A percentile compares a stretch with the other conserved stretches of the same genome.
These are phyloP conservation scores for Lodderomyces elongisporus DNA, from an alignment of 1,139 yeast genomes.

Conservation along the genomic window DNA sequence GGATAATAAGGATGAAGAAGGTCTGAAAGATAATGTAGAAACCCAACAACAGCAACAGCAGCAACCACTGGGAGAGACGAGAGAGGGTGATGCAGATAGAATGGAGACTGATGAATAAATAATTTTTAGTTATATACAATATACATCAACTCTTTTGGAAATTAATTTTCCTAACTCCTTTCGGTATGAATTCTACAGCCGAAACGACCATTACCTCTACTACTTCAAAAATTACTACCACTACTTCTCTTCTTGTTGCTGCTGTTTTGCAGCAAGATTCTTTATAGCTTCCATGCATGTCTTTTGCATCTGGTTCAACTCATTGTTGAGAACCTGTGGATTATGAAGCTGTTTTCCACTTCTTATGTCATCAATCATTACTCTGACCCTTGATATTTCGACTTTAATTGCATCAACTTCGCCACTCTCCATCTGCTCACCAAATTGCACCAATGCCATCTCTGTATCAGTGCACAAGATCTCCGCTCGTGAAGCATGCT, in stretches of 20 bases:
- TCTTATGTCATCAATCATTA: conserved; percentile 45
- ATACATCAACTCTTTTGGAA: no score
- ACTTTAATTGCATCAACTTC: conserved; percentile 27
- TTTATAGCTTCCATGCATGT: conserved; percentile 48
- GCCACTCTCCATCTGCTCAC: conserved; percentile 31
- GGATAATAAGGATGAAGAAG: conserved; percentile 11
- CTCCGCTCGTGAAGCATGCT: conserved; percentile 51
- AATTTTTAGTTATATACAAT: no score
- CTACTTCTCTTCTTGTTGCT: conserved; percentile 4
- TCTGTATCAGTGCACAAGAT: conserved; percentile 54
- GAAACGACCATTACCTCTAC: no score
- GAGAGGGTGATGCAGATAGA: conserved; percentile 22
- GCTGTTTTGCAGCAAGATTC: conserved; percentile 46
- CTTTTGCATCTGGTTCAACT: conserved; percentile 48
- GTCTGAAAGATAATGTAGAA: neutral
- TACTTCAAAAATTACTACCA: no score
- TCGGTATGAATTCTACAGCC: no score
- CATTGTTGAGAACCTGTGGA: conserved; percentile 35
- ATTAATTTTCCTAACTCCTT: no score
- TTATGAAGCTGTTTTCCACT: conserved; percentile 27
- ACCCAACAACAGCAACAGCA: conserved; percentile 3
- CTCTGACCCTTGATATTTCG: conserved; percentile 33
- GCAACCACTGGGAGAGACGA: no score
- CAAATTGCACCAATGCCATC: conserved; percentile 44
- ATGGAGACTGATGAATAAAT: conserved; percentile 54